phyloP scores from a whole-genome alignment of 495 filamentous ascomycete genomes.

The Aspergillus nidulans region DNA sequence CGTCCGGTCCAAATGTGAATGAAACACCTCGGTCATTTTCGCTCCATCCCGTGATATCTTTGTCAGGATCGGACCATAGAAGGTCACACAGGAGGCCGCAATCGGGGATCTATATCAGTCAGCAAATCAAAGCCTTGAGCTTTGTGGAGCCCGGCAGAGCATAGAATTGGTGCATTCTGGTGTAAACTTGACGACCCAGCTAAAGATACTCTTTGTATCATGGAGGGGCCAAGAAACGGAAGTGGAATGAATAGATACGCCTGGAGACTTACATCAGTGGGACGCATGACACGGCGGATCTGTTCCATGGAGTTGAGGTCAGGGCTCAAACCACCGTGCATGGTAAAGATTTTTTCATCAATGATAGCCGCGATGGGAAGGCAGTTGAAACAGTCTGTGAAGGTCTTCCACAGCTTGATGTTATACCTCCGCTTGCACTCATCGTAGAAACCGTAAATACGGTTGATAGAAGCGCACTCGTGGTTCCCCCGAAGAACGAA shows the following conservation, averaged over 20 bases:
- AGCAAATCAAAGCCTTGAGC: slow-evolving; percentile 46
- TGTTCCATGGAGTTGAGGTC: slow-evolving; percentile 99
- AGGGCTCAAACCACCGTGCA: slow-evolving; percentile 97
- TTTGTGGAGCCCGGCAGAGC: slow-evolving; percentile 32
- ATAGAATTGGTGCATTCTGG: background rate
- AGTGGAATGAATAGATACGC: slow-evolving; percentile 4
- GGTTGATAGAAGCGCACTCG: slow-evolving; percentile 99
- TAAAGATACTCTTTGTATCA: background rate
- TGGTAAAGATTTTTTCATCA: slow-evolving; percentile 99
- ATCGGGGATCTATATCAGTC: slow-evolving; percentile 80
- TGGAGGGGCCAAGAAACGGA: background rate
- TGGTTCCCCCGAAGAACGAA: slow-evolving; percentile 98
- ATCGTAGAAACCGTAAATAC: slow-evolving; percentile 99
- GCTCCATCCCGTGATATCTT: slow-evolving; percentile 99
- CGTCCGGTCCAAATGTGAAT: slow-evolving; percentile 98
- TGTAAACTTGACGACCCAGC: slow-evolving; percentile 7
- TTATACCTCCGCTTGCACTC: slow-evolving; percentile 99
- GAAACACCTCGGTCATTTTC: slow-evolving; percentile 98
- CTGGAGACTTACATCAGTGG: slow-evolving; percentile 79
- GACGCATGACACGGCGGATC: slow-evolving; percentile 97
- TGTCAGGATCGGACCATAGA: slow-evolving; percentile 97
- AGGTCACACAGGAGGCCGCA: slow-evolving; percentile 97
- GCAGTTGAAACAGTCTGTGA: slow-evolving; percentile 99
- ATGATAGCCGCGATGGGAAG: slow-evolving; percentile 99
- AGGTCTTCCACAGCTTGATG: slow-evolving; percentile 99